Evolutionary conservation across 1,139 yeast species (phyloP), one percentile per base, ranked within the genome.

Genomic region (Saccharomyces pastorianus): DNA sequence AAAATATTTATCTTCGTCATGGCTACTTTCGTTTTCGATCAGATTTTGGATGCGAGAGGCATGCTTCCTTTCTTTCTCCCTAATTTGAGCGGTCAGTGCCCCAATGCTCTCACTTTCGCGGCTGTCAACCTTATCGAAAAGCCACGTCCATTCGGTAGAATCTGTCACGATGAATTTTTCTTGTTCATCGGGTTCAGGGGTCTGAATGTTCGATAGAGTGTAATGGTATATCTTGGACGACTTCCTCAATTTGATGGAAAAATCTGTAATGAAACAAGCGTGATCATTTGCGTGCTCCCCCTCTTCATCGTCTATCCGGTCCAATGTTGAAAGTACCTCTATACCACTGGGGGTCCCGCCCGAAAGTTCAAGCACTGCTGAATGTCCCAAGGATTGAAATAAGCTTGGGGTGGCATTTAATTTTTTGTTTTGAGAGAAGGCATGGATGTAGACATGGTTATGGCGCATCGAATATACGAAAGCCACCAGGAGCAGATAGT

Each of bases 381-480:
- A 60, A 31, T 53, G 56, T 9, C 59, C 56, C 8, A 56, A 41
- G 8, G 65, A 56, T 41, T 59, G 66, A 42, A 64, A 38, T 38
- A 38, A 17, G 44, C 11, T 38, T 38, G 44, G 23, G 23, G 2
- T 20, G 23, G 23, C 23, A 20, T 20, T 20, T 20, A 3, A 2
- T 3, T 20, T 50, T 20, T 47, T 50, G 9, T 46, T 50, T 23
- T 56, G 47, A 4, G 56, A 56, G 48, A 66, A 65, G 14, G 56
- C 58, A 47, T 64, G 67, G 4, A 59, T 48, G 17, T 60, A 63
- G 7, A 67, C 42, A 9, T 52, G 53, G 27, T 59, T 54, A 44
- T 59, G 59, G 9, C 57, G 54, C 42, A 56, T 60, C n/a, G 71
- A 67, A 53, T 53, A 59, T 2, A 65, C 49, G 44, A 59, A 59